Percentiles rank a stretch among this genome's conserved stretches.
These are phyloP conservation scores for Saccharomycopsis sp. DNA, from an alignment of 805 yeast genomes.

Conservation along the genomic window DNA sequence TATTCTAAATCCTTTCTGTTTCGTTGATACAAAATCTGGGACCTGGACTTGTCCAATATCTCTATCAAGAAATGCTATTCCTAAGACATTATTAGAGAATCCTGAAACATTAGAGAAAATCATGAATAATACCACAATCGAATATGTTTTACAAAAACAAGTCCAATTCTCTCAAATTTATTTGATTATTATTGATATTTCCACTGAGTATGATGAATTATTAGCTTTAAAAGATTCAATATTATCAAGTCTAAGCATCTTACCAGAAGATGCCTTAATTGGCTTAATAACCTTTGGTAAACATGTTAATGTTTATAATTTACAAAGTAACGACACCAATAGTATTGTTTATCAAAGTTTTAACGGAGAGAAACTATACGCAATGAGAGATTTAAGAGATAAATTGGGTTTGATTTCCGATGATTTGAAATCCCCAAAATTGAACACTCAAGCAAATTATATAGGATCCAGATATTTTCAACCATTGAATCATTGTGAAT, in stretches of 20 bases:
- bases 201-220: slow-evolving; percentile 31
- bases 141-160: slow-evolving; percentile 24
- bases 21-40: slow-evolving; percentile 40
- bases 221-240: slow-evolving; percentile 42
- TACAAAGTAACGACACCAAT: slow-evolving; percentile 23
- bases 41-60: slow-evolving; percentile 50
- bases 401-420: slow-evolving; percentile 34
- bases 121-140: slow-evolving; percentile 24
- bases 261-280: slow-evolving; percentile 46
- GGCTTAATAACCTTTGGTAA: slow-evolving; percentile 53
- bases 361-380: slow-evolving; percentile 46
- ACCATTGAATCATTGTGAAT: slow-evolving; percentile 40
- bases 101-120: slow-evolving; percentile 26
- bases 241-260: slow-evolving; percentile 28
- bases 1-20: slow-evolving; percentile 45
- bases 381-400: slow-evolving; percentile 35
- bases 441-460: slow-evolving; percentile 6
- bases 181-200: slow-evolving; percentile 14
- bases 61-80: slow-evolving; percentile 40
- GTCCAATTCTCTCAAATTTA: slow-evolving; percentile 14
- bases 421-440: slow-evolving; percentile 7
- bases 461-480: slow-evolving; percentile 35
- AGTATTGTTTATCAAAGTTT: slow-evolving; percentile 32
- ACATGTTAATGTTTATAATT: slow-evolving; percentile 47
- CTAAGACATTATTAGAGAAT: slow-evolving; percentile 35